Conservation (phyloP, 306 rosid species). For the Vigna nakashimae region DNA sequence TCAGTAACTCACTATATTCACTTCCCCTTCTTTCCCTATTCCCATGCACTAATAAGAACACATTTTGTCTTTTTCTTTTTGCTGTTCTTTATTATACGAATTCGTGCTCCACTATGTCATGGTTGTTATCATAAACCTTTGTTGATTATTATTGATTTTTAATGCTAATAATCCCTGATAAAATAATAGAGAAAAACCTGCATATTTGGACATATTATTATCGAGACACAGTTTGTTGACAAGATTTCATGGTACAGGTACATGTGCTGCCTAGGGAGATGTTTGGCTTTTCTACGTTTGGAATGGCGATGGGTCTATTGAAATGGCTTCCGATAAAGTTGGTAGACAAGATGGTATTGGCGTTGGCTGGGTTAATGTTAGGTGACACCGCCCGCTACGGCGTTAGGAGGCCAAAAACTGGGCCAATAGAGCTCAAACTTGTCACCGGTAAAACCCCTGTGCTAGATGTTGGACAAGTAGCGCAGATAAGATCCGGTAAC, state of each 20-base stretch:
- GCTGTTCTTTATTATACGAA: background rate
- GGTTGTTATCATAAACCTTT: too few species aligned
- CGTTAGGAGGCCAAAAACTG: conserved; percentile 77
- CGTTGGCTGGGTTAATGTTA: conserved; percentile 48
- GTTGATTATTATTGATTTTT: too few species aligned
- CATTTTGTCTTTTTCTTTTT: background rate
- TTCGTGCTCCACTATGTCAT: background rate
- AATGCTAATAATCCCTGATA: too few species aligned
- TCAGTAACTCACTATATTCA: conserved; percentile 34
- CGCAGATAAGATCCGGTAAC: conserved; percentile 68
- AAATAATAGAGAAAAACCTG: too few species aligned
- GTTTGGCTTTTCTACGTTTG: conserved; percentile 79
- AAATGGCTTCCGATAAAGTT: conserved; percentile 68
- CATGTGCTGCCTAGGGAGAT: conserved; percentile 85
- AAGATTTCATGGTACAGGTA: conserved; percentile 52
- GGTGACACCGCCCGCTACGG: conserved; percentile 75
- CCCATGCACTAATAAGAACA: background rate
- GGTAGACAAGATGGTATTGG: conserved; percentile 67
- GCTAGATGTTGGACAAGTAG: conserved; percentile 77
- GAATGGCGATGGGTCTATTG: conserved; percentile 67
- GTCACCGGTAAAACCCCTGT: conserved; percentile 84
- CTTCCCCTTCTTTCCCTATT: background rate
- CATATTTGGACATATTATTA: too few species aligned
- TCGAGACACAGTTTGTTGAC: background rate
- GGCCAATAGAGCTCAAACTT: conserved; percentile 81